Base-by-base conservation (phyloP, 495 filamentous ascomycete species). In the Halenospora varia region DNA sequence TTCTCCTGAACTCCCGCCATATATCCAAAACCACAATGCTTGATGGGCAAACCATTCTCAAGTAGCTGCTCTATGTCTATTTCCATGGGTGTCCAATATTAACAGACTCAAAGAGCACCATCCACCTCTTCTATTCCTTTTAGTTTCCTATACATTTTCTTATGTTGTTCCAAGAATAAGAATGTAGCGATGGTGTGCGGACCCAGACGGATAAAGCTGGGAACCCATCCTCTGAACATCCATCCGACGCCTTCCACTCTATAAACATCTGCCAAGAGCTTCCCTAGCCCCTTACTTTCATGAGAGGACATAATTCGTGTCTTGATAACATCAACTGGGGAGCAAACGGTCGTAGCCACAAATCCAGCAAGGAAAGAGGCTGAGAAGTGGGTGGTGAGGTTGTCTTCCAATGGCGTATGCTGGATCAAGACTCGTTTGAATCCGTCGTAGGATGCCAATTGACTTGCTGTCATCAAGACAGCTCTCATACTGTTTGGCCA, bases 211-310 rank as follows among this genome's bases (percentile, higher is more conserved):
- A 96, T 84, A 69, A 98, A 98, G 65, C 90, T 94, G 10, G 94
- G 94, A 45, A 96, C 87, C 94, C 94, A 98, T n/a, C 94, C 94
- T 66, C 87, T 86, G 72, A 97, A 97, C 81, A 92, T 89, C 94
- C 94, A 98, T 57, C 75, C 70, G 46, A 89, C 69, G 24, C 93
- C 93, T 69, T 98, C 92, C 52, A 83, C 80, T 61, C 78, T 82
- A 59, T 84, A 86, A 25, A 92, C 88, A 40, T 90, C 85, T 4
- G 72, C 68, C 61, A 95, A 66, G 18, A 92, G 62, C 48, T 74
- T 68, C 6, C 76, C 60, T 17, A 93, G 75, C 39, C 80, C 79
- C 50, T 85, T 79, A 35, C 78, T 83, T 53, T 74, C 77, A 25
- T 78, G 78, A 2, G 89, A 82, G 49, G 81, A 88, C 94, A 98